Evolutionary conservation across 1,139 yeast species (phyloP), one percentile per base, ranked within the genome.

Genomic region (Suhomyces wounanorum): DNA sequence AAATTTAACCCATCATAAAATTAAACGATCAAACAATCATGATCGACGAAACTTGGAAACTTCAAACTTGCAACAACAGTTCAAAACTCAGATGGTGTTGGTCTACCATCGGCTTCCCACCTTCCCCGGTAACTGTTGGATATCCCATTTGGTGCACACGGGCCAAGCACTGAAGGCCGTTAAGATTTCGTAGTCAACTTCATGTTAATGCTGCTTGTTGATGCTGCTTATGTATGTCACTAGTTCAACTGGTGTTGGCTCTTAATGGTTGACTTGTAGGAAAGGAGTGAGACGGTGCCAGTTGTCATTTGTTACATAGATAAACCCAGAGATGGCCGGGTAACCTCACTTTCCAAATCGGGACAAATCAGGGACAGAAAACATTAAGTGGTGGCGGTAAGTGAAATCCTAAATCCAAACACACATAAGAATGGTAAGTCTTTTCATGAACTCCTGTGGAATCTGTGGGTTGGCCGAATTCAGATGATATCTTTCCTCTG

Each of bases 271-370:
- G 33, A 25, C 33, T 17, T 40, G 42, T 40, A 23, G 33, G 26
- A 13, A 40, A 16, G 21, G 30, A 28, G 42, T 23, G 42, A 26
- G 14, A 9, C 42, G 25, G 17, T 14, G 26, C 40, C 25, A 37
- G 40, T 37, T 40, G 42, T 26, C 42, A 40, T 16, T 26, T 40
- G 33, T 6, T 25, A n/a, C 14, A 21, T 8, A 14, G 18, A 14
- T 8, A 26, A 13, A 9, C 33, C n/a, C 17, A n/a, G 21, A 13
- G 42, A 23, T 23, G 31, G 31, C 40, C 45, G 45, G 45, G 45
- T 43, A 43, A 43, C 40, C 40, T 39, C 33, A 11, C 18, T 31
- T 31, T 33, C 45, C 45, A 14, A 25, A 43, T 43, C 40, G 45
- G 45, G 45, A 25, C 36, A 17, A 5, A 36, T 25, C 40, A 43